Conservation (phyloP, 805 yeast genomes). For the Barnettozyma salicaria region DNA sequence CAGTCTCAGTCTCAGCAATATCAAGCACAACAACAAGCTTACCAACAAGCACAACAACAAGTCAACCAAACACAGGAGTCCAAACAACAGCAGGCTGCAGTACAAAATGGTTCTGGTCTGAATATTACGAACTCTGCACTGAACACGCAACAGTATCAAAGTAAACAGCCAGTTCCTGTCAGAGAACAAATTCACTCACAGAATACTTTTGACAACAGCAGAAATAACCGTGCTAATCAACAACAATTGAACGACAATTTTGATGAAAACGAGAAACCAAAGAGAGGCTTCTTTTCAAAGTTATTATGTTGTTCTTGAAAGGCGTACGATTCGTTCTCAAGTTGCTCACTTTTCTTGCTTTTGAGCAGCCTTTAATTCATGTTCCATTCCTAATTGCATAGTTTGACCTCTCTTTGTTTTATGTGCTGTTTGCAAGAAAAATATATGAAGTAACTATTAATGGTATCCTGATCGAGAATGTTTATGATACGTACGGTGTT, state of each 20-base stretch:
- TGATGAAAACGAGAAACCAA: conserved; percentile 15
- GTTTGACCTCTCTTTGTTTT: no score
- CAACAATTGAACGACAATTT: conserved; percentile 14
- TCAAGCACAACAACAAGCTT: conserved; percentile 17
- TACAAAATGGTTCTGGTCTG: conserved; percentile 7
- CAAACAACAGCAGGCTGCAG: conserved; percentile 7
- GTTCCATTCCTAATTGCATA: no score
- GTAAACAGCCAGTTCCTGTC: conserved; percentile 27
- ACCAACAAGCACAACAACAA: conserved; percentile 16
- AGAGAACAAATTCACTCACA: conserved; percentile 25
- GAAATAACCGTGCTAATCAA: conserved; percentile 17
- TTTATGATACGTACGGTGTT: no score
- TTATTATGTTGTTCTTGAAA: conserved; percentile 21
- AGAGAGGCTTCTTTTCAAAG: conserved; percentile 23
- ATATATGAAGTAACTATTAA: no score
- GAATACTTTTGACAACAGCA: conserved; percentile 17
- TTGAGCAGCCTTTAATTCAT: no score
- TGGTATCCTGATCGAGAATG: no score
- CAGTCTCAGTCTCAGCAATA: conserved; percentile 19
- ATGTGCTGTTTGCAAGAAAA: no score
- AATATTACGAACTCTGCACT: conserved; percentile 21
- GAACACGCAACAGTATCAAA: conserved; percentile 27
- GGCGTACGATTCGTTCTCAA: not conserved
- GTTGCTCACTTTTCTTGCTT: no score
- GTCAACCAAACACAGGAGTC: conserved; percentile 17